Evolutionary conservation across 148 eudicot genomes (phyloP).

Genomic region (Arctostaphylos glauca): DNA sequence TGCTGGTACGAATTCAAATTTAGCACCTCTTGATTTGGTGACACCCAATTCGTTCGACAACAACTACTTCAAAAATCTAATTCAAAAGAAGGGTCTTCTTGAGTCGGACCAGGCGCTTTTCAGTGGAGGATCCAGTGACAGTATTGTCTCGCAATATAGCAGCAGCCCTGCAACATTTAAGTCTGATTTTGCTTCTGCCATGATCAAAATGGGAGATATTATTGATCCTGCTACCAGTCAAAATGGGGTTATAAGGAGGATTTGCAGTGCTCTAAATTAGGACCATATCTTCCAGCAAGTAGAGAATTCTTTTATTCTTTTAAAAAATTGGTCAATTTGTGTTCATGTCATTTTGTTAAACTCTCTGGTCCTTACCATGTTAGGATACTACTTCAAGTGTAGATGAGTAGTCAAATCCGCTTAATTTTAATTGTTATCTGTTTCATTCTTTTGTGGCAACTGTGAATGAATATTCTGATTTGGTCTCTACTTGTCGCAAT

Average conservation of each 20-base stretch:
- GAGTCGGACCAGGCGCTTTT: constrained; percentile 32
- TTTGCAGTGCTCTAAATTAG: constrained; percentile 28
- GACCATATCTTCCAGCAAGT: not conserved
- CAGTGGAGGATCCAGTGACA: constrained; percentile 28
- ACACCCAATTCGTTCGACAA: constrained; percentile 37
- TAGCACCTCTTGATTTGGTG: constrained; percentile 36
- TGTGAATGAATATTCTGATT: no score
- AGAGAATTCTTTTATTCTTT: not conserved
- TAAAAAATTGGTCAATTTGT: not conserved
- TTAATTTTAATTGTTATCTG: no score
- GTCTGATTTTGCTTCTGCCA: constrained; percentile 28
- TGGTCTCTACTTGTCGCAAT: constrained; percentile 9
- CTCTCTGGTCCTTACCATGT: no score
- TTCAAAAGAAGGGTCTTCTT: constrained; percentile 33
- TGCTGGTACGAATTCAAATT: constrained; percentile 7
- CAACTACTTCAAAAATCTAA: constrained; percentile 36
- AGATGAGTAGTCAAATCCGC: no score
- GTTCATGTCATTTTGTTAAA: no score
- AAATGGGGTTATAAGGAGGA: constrained; percentile 29
- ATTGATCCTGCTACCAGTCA: constrained; percentile 8
- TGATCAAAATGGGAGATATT: constrained; percentile 32
- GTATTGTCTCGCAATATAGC: constrained; percentile 27
- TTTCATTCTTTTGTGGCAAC: no score
- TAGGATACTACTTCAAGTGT: no score
- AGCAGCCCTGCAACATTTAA: constrained; percentile 19